Conservation (phyloP, 108 stramenopile genomes). For the Conticribra weissflogii region DNA sequence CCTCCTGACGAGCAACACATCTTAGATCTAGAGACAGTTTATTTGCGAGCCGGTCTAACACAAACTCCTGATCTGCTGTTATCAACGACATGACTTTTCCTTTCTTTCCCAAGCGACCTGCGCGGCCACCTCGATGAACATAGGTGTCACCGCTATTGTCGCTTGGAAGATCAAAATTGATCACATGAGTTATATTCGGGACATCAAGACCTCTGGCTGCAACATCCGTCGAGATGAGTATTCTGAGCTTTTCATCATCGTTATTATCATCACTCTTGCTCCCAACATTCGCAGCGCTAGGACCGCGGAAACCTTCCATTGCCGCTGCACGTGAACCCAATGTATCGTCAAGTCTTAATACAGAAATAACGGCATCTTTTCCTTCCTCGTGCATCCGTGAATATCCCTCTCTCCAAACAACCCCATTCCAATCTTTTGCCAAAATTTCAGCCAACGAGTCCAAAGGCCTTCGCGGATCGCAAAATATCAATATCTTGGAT, state of each 20-base stretch:
- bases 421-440: conserved; percentile 54
- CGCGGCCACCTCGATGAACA: conserved; percentile 89
- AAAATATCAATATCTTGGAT: conserved; percentile 79
- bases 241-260: conserved; percentile 52
- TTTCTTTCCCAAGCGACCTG: conserved; percentile 75
- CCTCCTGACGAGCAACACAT: conserved; percentile 59
- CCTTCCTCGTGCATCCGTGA: conserved; percentile 26
- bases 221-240: conserved; percentile 87
- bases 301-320: conserved; percentile 73
- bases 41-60: conserved; percentile 74
- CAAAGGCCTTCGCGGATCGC: conserved; percentile 68
- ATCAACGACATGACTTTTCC: conserved; percentile 82
- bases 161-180: conserved; percentile 86
- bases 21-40: conserved; percentile 48
- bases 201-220: conserved; percentile 91
- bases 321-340: conserved; percentile 74
- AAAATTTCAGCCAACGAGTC: conserved; percentile 72
- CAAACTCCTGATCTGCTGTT: conserved; percentile 84
- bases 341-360: conserved; percentile 70
- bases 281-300: conserved; percentile 3
- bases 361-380: conserved; percentile 51
- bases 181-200: conserved; percentile 77
- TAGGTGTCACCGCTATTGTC: conserved; percentile 74
- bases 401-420: conserved; percentile 53
- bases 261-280: not conserved